These are phyloP conservation scores for Verticillium albo-atrum DNA, from an alignment of 2,329 filamentous ascomycete genomes.

Conservation along the genomic window DNA sequence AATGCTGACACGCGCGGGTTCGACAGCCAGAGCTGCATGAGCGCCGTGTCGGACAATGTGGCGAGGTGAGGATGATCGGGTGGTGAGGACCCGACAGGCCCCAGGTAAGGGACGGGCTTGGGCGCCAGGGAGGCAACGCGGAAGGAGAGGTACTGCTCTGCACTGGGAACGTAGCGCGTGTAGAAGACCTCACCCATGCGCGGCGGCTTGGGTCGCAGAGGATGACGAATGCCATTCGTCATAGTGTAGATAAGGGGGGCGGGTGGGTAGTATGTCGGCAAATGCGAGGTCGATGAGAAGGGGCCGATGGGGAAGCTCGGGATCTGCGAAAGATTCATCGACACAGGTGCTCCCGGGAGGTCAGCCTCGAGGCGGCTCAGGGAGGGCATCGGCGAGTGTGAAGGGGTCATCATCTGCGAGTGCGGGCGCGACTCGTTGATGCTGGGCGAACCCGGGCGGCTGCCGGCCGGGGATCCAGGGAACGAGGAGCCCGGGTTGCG, in stretches of 20 bases:
- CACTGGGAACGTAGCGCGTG: slow-evolving; percentile 75
- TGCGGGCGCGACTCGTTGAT: slow-evolving; percentile 21
- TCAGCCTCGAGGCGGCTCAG: slow-evolving; percentile 16
- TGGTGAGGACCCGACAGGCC: slow-evolving; percentile 44
- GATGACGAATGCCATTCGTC: slow-evolving; percentile 77
- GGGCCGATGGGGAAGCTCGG: slow-evolving; percentile 53
- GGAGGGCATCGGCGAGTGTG: slow-evolving; percentile 21
- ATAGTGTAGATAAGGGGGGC: slow-evolving; percentile 76
- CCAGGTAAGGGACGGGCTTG: slow-evolving; percentile 59
- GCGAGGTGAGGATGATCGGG: slow-evolving; percentile 35
- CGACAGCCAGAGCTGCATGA: slow-evolving; percentile 86
- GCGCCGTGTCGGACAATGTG: slow-evolving; percentile 44
- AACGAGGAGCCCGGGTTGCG: slow-evolving; percentile 43
- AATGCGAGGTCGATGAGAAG: slow-evolving; percentile 76
- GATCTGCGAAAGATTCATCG: slow-evolving; percentile 32
- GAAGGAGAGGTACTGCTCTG: slow-evolving; percentile 83
- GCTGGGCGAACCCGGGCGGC: slow-evolving; percentile 49
- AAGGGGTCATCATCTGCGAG: slow-evolving; percentile 15
- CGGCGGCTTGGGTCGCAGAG: slow-evolving; percentile 80
- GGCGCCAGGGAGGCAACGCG: slow-evolving; percentile 71
- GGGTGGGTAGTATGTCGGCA: slow-evolving; percentile 89
- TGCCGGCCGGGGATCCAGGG: slow-evolving; percentile 47
- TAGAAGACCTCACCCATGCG: slow-evolving; percentile 91
- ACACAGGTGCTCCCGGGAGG: slow-evolving; percentile 1
- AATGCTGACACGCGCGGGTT: slow-evolving; percentile 77